Base-by-base conservation (phyloP, 2,329 filamentous ascomycete genomes). In the Fusarium xylarioides region DNA sequence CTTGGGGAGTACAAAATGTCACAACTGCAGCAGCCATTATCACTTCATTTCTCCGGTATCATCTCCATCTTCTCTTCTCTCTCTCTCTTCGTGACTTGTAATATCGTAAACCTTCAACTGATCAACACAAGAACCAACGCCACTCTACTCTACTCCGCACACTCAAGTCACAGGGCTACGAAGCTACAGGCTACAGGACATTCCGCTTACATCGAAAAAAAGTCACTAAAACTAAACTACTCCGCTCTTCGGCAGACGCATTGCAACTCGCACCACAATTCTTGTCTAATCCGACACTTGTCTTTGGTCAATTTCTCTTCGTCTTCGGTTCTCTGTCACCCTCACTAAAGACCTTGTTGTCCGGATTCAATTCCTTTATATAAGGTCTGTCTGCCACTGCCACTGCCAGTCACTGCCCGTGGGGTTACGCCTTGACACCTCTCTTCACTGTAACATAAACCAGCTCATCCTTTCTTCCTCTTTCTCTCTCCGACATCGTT, bases 171-270 rank as follows among this genome's bases (percentile, higher is more conserved):
- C 50, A 54, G 50, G 50, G 50, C 34, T 54, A 40, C 50, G 16
- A 40, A 28, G 50, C 65, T 32, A 49, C 28, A 32, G 21, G 42
- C 49, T 42, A 66, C 44, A 47, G 44, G 44, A 61, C 35, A 52
- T 50, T 67, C 63, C 63, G 64, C 66, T 63, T 63, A 52, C 65
- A 68, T 34, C 4, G 49, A 10, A 37, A 52, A 50, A 50, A 63
- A 21, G 44, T 35, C 28, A 66, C 66, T 59, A 58, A 56, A 61
- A 34, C 35, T 2, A 66, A 53, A 44, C 70, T 60, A 50, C 71
- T 74, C 71, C 71, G 67, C 71, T 74, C 55, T 46, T 60, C 61
- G 70, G 66, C 70, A 73, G 66, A 62, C 52, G 23, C 53, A 71
- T 44, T 63, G 40, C 52, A 54, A 58, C 55, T 68, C 54, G 66